Conservation (phyloP, 805 yeast species). For the Schizosaccharomyces japonicus region DNA sequence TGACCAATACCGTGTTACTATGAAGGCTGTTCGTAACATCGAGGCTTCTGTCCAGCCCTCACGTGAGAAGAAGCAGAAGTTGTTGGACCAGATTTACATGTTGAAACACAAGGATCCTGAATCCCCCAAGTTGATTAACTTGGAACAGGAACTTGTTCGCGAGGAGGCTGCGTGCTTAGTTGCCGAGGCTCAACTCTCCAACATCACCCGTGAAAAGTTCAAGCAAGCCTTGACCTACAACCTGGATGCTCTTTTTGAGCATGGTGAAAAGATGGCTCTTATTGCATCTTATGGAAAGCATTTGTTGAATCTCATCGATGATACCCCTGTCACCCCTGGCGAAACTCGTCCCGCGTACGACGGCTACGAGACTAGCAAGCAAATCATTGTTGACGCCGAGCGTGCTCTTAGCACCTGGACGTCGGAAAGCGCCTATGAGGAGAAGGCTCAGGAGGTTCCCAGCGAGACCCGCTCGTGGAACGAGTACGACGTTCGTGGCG, state of each 20-base stretch:
- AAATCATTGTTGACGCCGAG: constrained; percentile 91
- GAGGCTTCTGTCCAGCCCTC: constrained; percentile 96
- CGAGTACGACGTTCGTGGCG: constrained; percentile 1
- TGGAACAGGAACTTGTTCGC: constrained; percentile 95
- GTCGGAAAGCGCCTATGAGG: not conserved
- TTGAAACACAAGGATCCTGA: constrained; percentile 96
- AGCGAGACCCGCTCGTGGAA: constrained; percentile 2
- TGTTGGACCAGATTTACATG: constrained; percentile 92
- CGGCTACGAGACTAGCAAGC: constrained; percentile 94
- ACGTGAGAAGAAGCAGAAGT: constrained; percentile 91
- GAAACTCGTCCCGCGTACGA: constrained; percentile 96
- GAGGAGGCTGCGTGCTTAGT: constrained; percentile 97
- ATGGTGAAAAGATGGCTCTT: constrained; percentile 83
- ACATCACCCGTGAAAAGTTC: constrained; percentile 91
- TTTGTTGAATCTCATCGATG: constrained; percentile 79
- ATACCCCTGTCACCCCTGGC: constrained; percentile 95
- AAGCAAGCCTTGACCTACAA: constrained; percentile 95
- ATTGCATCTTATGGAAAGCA: constrained; percentile 99
- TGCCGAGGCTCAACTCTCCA: constrained; percentile 95
- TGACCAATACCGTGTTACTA: constrained; percentile 90
- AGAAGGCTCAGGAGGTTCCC: not conserved
- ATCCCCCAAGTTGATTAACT: constrained; percentile 79
- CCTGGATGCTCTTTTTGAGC: constrained; percentile 85
- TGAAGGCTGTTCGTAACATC: constrained; percentile 83
- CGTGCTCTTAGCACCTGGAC: constrained; percentile 92